Conservation (phyloP, 2,329 filamentous ascomycete genomes). For the Stachybotrys echinatus region DNA sequence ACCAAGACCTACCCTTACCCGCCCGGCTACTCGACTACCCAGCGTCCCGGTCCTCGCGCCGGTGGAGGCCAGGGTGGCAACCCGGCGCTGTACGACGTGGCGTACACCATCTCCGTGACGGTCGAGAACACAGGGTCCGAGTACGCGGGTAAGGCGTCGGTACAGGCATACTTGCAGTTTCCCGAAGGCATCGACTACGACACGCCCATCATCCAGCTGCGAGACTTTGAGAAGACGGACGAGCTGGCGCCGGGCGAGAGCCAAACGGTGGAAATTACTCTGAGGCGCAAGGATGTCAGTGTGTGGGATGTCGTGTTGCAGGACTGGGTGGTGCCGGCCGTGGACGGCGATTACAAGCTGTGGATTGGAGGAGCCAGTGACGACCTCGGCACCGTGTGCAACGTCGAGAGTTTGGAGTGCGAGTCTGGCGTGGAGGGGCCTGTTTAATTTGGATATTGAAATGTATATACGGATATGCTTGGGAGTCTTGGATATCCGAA, state of each 20-base stretch:
- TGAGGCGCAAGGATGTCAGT: conserved; percentile 66
- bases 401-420: conserved; percentile 21
- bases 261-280: conserved; percentile 46
- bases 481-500: no score
- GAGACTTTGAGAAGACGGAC: conserved; percentile 66
- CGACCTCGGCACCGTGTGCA: conserved; percentile 22
- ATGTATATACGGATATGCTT: no score
- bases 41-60: conserved; percentile 43
- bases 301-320: conserved; percentile 64
- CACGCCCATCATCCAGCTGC: conserved; percentile 62
- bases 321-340: conserved; percentile 56
- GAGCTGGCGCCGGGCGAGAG: conserved; percentile 48
- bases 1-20: conserved; percentile 55
- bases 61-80: conserved; percentile 69
- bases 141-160: conserved; percentile 37
- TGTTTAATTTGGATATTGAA: conserved; percentile 2
- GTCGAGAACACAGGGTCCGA: conserved; percentile 48
- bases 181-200: conserved; percentile 38
- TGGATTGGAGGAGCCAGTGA: conserved; percentile 35
- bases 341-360: conserved; percentile 29
- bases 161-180: conserved; percentile 41
- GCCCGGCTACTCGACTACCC: conserved; percentile 53
- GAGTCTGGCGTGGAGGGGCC: conserved; percentile 13
- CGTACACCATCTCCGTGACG: conserved; percentile 35
- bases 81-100: conserved; percentile 54